Percentiles rank a stretch among this genome's conserved stretches.
Evolutionary conservation across 2,329 filamentous ascomycete species (phyloP).

Genomic region (Penicillium sclerotigenum): DNA sequence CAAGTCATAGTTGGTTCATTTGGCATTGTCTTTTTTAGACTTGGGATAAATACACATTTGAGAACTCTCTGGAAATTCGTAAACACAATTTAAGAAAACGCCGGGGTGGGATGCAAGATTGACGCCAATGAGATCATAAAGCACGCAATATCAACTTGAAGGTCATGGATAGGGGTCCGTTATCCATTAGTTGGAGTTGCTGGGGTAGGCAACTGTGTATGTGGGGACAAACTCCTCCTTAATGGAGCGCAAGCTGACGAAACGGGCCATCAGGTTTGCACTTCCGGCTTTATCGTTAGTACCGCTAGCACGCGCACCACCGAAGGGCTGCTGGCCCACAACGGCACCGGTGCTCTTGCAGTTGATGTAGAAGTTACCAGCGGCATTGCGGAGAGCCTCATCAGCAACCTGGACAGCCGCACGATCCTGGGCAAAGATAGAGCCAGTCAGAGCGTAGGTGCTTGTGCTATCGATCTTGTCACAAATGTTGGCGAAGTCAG

Average conservation of each 20-base stretch:
- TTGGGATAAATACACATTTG: conserved; percentile 2
- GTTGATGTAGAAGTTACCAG: conserved; percentile 46
- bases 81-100: conserved; percentile 12
- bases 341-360: conserved; percentile 63
- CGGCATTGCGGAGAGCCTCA: conserved; percentile 37
- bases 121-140: conserved; percentile 22
- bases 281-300: conserved; percentile 74
- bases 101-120: conserved; percentile 21
- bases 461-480: conserved; percentile 46
- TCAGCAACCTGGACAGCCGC: conserved; percentile 36
- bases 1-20: background rate
- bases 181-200: conserved; percentile 58
- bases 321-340: conserved; percentile 70
- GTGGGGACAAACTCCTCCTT: conserved; percentile 73
- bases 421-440: conserved; percentile 43
- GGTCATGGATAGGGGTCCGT: background rate
- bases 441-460: conserved; percentile 44
- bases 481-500: conserved; percentile 60
- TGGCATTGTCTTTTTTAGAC: conserved; percentile 1
- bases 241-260: conserved; percentile 64
- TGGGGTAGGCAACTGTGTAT: conserved; percentile 64
- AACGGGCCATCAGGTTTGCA: conserved; percentile 60
- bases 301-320: conserved; percentile 64
- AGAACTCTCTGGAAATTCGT: background rate
- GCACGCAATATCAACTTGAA: conserved; percentile 9